Conservation (phyloP, 140 eudicot species). For the Senecio squalidus region DNA sequence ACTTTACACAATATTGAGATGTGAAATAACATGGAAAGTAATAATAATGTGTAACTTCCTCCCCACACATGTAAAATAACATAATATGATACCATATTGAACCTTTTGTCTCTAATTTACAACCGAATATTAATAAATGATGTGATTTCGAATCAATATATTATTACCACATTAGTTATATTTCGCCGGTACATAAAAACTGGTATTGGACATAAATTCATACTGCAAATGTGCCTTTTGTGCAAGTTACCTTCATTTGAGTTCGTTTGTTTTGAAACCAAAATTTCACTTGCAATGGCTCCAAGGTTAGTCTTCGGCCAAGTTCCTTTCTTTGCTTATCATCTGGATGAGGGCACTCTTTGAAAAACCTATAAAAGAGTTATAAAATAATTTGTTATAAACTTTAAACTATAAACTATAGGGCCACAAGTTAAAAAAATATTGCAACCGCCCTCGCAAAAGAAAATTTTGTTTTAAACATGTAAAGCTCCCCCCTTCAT, state of each 20-base stretch:
- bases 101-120: neutral
- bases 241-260: slow-evolving; percentile 77
- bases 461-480: neutral
- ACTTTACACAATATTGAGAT: too few relatives aligned
- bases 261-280: slow-evolving; percentile 99
- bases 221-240: neutral
- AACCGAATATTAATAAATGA: neutral
- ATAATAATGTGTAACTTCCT: neutral
- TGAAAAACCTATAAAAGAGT: slow-evolving; percentile 57
- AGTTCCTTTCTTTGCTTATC: slow-evolving; percentile 98
- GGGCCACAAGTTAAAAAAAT: neutral
- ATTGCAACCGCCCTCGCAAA: neutral
- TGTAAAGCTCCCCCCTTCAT: neutral
- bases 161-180: neutral
- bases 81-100: slow-evolving; percentile 11
- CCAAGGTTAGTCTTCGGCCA: slow-evolving; percentile 68
- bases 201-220: neutral
- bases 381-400: slow-evolving; percentile 3
- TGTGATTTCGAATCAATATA: neutral
- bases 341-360: slow-evolving; percentile 98
- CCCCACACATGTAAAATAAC: neutral
- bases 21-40: slow-evolving; percentile 1
- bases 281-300: slow-evolving; percentile 93
- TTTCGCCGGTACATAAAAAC: neutral
- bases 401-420: neutral